Base-by-base conservation (phyloP, 179 eudicot species). In the Silene coronaria region DNA sequence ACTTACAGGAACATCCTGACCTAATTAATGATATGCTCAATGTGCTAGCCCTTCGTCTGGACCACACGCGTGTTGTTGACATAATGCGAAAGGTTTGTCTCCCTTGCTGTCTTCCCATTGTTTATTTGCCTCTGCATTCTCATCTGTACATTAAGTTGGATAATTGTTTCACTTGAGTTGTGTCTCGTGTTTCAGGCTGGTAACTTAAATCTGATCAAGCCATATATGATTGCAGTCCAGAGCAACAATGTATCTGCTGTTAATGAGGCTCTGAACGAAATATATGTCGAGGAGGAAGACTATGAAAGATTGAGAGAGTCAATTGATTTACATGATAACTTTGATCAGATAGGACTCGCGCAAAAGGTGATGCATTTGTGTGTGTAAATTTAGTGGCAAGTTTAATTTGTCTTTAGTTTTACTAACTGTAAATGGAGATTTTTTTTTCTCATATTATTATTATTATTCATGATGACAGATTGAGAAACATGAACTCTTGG, bases 161-260 rank as follows among this genome's bases (percentile, higher is more conserved):
- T 38, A 58, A 68, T 58, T n/a, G 73, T n/a, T 73, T 42, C 22
- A 55, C 61, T 36, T 21, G 6, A 5, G 13, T 17, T 51, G 34
- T 51, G 36, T 77, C 53, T 74, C 59, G 51, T 77, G 42, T 51
- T 69, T 74, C 66, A 93, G 98, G 98, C 98, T 24, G 93, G 97
- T 71, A 88, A 88, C 71, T 80, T 93, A 73, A 90, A 86, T 76
- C 96, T 93, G 60, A 91, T 93, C 80, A 93, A 93, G 85, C 98
- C 98, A 70, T 93, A 93, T 79, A 93, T 93, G 98, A 85, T 93
- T 77, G 91, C 98, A 64, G 98, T 93, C 51, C 98, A 93, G 80
- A 93, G 97, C 87, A 93, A 89, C 70, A 91, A 93, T 80, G 97
- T 93, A 62, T 85, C 91, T 84, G 96, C 98, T 32, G 96, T 93